Base-by-base conservation (phyloP, 2,329 filamentous ascomycete species). In the Chrysosporium queenslandicum region DNA sequence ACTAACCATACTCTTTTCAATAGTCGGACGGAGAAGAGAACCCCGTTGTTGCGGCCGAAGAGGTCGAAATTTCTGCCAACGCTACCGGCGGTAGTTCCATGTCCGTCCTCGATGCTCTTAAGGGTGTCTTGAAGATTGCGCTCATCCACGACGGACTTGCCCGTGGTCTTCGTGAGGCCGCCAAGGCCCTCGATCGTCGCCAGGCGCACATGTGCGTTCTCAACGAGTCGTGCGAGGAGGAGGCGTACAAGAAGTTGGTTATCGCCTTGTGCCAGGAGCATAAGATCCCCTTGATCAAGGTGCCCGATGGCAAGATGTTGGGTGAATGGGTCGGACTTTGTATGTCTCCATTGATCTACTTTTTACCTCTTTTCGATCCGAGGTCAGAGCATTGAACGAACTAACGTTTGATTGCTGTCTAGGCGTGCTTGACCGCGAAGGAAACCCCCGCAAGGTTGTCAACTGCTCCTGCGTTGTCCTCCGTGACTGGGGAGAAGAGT, bases 11-110 rank as follows among this genome's bases (percentile, higher is more conserved):
- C 25, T 20, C 11, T 49, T 46, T 21, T 20, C 14, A 18, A 41
- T 64, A 96, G 92, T 97, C 91, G 89, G 91, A 97, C 89, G 91
- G 91, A 97, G 92, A 97, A 96, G 91, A 97, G 86, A 85, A 82
- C 76, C 85, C 87, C 76, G 71, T 76, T 65, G 74, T 71, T 59
- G 86, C 87, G 71, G 89, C 78, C 68, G 81, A 83, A 67, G 92
- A 96, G 81, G 90, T 97, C 76, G 91, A 97, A 78, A 89, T 96
- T 73, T 85, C 85, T 71, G 89, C 86, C 75, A 90, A 95, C 78
- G 85, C 85, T 72, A 74, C 83, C 73, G 78, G 79, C 71, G 86
- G 86, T 69, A 70, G 72, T 61, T 67, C 88, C 80, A 97, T 98
- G 90, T 90, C 87, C 72, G 90, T 97, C 68, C 84, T 96, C 66